Percentiles rank a stretch among this genome's conserved stretches.
Evolutionary conservation across 768 basidiomycete species (phyloP).

Genomic region (Sistotremastrum niveocremeum): DNA sequence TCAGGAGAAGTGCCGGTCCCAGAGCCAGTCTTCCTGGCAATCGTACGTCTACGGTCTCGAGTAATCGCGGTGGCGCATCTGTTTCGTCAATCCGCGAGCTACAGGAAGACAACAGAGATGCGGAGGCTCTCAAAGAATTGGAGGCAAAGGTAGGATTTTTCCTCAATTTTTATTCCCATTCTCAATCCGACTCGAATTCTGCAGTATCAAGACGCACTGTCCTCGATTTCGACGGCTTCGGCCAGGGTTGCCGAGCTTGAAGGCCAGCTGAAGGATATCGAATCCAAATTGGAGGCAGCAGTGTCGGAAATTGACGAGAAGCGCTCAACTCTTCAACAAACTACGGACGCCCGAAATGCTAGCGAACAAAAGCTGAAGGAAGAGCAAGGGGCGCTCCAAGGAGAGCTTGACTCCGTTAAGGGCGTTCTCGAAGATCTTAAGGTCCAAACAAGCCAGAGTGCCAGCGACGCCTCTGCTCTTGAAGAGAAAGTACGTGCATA

Average conservation of each 20-base stretch:
- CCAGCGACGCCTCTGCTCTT: too few relatives aligned
- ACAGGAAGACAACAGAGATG: slow-evolving; percentile 31
- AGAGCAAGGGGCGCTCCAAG: slow-evolving; percentile 19
- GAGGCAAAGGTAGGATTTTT: slow-evolving; percentile 39
- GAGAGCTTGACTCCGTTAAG: too few relatives aligned
- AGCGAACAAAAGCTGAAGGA: slow-evolving; percentile 36
- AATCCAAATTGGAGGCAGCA: slow-evolving; percentile 33
- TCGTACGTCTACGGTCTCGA: slow-evolving; percentile 14
- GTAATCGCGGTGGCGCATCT: slow-evolving; percentile 37
- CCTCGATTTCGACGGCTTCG: slow-evolving; percentile 40
- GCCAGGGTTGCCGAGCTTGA: slow-evolving; percentile 39
- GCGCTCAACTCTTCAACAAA: slow-evolving; percentile 25
- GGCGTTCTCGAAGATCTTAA: too few relatives aligned
- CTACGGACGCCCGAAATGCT: slow-evolving; percentile 34
- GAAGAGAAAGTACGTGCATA: too few relatives aligned
- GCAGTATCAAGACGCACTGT: slow-evolving; percentile 48
- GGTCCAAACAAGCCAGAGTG: too few relatives aligned
- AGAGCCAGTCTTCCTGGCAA: slow-evolving; percentile 25
- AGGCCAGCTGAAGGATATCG: slow-evolving; percentile 33
- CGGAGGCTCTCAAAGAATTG: slow-evolving; percentile 41
- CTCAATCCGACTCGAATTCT: slow-evolving; percentile 3
- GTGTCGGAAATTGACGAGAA: slow-evolving; percentile 37
- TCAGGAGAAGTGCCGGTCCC: slow-evolving; percentile 31
- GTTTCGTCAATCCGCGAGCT: slow-evolving; percentile 66
- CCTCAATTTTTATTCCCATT: not conserved